A percentile compares a stretch with the other conserved stretches of the same genome.
These are phyloP conservation scores for Xylaria cubensis DNA, from an alignment of 495 filamentous ascomycete species.

Conservation along the genomic window DNA sequence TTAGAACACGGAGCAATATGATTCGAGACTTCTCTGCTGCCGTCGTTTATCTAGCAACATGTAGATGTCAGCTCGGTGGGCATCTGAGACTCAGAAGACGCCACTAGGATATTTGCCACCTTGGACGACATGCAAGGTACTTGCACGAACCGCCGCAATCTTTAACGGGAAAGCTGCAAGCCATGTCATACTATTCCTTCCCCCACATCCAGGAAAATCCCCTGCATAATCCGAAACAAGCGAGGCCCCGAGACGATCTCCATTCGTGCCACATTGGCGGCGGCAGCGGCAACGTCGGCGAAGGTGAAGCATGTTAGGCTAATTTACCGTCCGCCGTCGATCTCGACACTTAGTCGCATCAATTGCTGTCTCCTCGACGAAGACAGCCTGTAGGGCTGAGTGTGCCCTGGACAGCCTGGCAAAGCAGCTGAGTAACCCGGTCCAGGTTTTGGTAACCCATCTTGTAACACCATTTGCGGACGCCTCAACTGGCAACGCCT, in stretches of 20 bases:
- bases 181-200: conserved; percentile 17
- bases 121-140: conserved; percentile 6
- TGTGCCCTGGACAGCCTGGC: conserved; percentile 11
- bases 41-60: neutral
- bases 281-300: conserved; percentile 17
- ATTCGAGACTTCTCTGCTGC: conserved; percentile 1
- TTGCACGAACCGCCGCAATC: neutral
- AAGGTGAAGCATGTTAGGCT: conserved; percentile 6
- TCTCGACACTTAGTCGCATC: neutral
- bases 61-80: neutral
- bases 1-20: neutral
- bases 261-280: conserved; percentile 10
- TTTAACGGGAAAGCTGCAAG: neutral
- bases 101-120: conserved; percentile 6
- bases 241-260: conserved; percentile 18
- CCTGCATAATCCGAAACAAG: conserved; percentile 24
- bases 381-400: conserved; percentile 17
- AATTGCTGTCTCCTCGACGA: neutral
- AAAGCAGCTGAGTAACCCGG: neutral
- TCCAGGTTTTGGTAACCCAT: neutral
- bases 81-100: neutral
- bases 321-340: neutral
- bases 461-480: neutral
- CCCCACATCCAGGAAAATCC: conserved; percentile 14
- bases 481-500: conserved; percentile 15